phyloP scores from a whole-genome alignment of 768 basidiomycete genomes.

The Asterophora lycoperdoides region DNA sequence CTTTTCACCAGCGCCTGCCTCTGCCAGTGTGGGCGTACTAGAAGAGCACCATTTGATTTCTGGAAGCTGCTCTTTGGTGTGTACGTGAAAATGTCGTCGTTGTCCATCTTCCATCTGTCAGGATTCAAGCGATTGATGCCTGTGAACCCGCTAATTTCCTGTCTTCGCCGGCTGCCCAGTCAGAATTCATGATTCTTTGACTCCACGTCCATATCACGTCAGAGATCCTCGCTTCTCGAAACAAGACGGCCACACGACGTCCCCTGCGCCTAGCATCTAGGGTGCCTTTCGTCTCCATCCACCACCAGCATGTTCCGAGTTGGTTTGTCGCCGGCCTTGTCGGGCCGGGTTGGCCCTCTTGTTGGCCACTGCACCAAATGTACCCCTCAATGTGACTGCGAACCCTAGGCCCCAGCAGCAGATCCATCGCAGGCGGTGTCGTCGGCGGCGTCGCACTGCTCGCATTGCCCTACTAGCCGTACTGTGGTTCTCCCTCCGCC shows the following conservation, averaged over 20 bases:
- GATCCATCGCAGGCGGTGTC: conserved; percentile 52
- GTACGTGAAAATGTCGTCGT: background rate
- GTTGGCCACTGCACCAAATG: conserved; percentile 23
- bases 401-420: background rate
- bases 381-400: conserved; percentile 30
- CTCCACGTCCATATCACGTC: too few species aligned
- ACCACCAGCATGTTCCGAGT: conserved; percentile 6
- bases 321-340: background rate
- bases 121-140: background rate
- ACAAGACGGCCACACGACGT: too few species aligned
- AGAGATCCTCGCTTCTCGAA: too few species aligned
- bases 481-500: conserved; percentile 35
- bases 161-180: background rate
- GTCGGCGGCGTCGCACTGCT: conserved; percentile 48
- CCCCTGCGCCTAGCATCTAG: background rate
- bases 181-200: background rate
- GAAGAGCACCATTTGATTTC: too few species aligned
- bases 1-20: too few species aligned
- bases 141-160: background rate
- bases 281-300: background rate
- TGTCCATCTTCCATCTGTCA: conserved; percentile 5
- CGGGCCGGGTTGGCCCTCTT: conserved; percentile 1
- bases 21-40: too few species aligned
- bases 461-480: conserved; percentile 31
- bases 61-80: background rate